A percentile compares a stretch with the other conserved stretches of the same genome.
Conservation (phyloP, 2,329 filamentous ascomycete genomes). For the Malbranchea cinnamomea region DNA sequence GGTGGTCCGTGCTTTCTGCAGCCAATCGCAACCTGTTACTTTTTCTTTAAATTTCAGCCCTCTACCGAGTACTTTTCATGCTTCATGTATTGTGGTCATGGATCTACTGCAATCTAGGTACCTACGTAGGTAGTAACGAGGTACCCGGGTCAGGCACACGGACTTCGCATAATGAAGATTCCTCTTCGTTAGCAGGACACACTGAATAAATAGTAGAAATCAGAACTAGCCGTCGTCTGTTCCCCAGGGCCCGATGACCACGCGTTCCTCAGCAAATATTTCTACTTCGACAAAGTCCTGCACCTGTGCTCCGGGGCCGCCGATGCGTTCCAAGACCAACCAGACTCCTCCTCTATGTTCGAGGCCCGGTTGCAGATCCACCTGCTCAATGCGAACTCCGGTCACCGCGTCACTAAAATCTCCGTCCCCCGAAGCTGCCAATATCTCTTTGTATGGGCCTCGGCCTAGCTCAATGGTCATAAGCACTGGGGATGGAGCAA, state of each 20-base stretch:
- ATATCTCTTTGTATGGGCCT: slow-evolving; percentile 49
- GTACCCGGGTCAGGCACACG: neutral
- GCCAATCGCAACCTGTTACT: too few species aligned
- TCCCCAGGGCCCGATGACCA: slow-evolving; percentile 30
- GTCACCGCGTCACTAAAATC: slow-evolving; percentile 55
- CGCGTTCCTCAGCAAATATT: slow-evolving; percentile 26
- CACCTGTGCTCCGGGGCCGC: slow-evolving; percentile 39
- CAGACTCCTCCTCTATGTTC: slow-evolving; percentile 47
- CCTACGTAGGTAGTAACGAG: neutral
- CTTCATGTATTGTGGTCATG: too few species aligned
- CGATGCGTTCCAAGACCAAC: slow-evolving; percentile 70
- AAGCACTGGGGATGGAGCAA: slow-evolving; percentile 41
- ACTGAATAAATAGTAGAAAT: too few species aligned
- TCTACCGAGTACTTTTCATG: too few species aligned
- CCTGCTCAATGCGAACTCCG: slow-evolving; percentile 54
- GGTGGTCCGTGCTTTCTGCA: too few species aligned
- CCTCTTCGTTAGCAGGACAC: too few species aligned
- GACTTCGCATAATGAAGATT: neutral
- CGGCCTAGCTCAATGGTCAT: slow-evolving; percentile 59
- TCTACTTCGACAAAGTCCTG: slow-evolving; percentile 30
- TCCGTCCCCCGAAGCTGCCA: slow-evolving; percentile 57
- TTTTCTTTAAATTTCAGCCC: too few species aligned
- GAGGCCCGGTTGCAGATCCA: slow-evolving; percentile 57
- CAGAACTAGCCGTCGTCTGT: slow-evolving; percentile 12
- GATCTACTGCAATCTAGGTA: too few species aligned